Evolutionary conservation across 2,329 filamentous ascomycete genomes (phyloP), one percentile per base, ranked within the genome.

Genomic region (Calonectria pseudoreteaudii): DNA sequence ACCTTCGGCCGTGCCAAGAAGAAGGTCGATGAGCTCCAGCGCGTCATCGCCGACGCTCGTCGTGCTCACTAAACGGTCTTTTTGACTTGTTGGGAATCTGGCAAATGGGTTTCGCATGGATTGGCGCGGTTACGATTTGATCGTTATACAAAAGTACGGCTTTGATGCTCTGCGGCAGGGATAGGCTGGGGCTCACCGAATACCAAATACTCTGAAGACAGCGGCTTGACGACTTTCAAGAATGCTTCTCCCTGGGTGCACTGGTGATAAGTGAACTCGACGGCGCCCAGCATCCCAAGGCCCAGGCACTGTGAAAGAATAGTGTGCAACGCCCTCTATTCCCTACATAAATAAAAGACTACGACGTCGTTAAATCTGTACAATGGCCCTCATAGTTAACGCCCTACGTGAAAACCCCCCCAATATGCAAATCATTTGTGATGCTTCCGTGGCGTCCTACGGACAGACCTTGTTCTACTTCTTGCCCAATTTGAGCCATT

Each of bases 1-100:
- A 98, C 97, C 83, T 98, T 98, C 89, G 94, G 95, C 86, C 96
- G 97, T 88, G 96, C 96, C 86, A 99, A 99, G 96, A 93, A 92
- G 87, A 99, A 99, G 96, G 97, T 99, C 82, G 97, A 99, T 87
- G 96, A 98, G 91, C 95, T 99, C 90, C 95, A 95, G 90, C 93
- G 95, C 85, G 94, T 99, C 88, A 99, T 99, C 86, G 95, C 96
- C 85, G 97, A 98, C 91, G 93, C 96, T 86, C 96, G 96, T 89
- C 88, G 90, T 83, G 85, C 87, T 81, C 90, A 92, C 88, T 92
- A 91, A 91, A 86, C 76, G 65, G 49, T 74, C 69, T 76, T 69
- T 79, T 73, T 76, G 70, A 76, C 74, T 76, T 79, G 23, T 77
- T 78, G 80, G 79, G 77, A 79, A 79, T 81, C 77, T 79, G 76